Evolutionary conservation across 2,329 filamentous ascomycete genomes (phyloP), one percentile per base, ranked within the genome.

Genomic region (Aspergillus candidus): DNA sequence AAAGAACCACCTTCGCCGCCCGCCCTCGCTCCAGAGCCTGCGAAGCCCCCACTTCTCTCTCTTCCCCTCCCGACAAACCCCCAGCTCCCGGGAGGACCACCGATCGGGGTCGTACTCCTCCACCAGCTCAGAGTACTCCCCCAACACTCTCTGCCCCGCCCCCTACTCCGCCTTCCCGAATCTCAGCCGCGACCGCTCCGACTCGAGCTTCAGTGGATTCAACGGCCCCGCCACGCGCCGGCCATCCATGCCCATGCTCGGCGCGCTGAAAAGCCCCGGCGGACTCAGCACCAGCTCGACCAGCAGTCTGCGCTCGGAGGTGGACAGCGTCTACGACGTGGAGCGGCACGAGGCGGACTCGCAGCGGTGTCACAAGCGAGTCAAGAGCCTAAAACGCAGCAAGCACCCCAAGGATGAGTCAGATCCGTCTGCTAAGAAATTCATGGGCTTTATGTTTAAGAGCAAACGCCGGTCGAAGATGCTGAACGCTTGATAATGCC

Each of bases 291-390:
- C 60, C 2, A 44, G 54, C 36, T 65, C 61, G 0, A 41, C 56
- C n/a, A 61, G 51, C 43, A 63, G 58, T 30, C 48, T 64, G 11
- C 59, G 56, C 4, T 60, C 60, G 0, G 61, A 62, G 31, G 47
- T 58, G 30, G 57, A 56, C 32, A 51, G 42, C 33, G 15, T 46
- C 12, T 39, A 36, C 35, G 49, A 37, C 10, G 4, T 49, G 29
- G 48, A 54, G 6, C 44, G 36, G 32, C 30, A 43, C 32, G 46
- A 51, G 35, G 13, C 41, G 2, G 47, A 50, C 10, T 18, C 31
- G 32, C 50, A 52, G 43, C 22, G 39, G 14, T 45, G 41, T 5
- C 29, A 29, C 11, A 35, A 39, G 22, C 48, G 52, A 13, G 55
- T 50, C 46, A 56, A 55, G 39, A 53, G 52, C 40, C 33, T 52